phyloP scores from a whole-genome alignment of 2,329 filamentous ascomycete species.

The Curvularia hawaiiensis region DNA sequence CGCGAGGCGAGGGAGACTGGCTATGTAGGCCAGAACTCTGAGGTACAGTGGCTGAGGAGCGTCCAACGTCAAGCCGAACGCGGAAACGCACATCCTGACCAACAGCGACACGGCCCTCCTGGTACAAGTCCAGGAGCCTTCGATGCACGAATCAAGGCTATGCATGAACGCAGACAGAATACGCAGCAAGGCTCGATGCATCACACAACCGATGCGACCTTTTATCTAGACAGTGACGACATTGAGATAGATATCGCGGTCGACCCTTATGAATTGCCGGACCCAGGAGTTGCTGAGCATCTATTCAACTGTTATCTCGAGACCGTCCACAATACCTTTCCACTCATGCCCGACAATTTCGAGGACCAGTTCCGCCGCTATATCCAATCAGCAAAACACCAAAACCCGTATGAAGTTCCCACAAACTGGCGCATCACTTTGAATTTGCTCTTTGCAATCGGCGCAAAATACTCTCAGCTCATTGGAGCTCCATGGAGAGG shows the following conservation, averaged over 20 bases:
- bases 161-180: constrained; percentile 24
- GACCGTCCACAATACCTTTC: constrained; percentile 42
- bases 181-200: constrained; percentile 15
- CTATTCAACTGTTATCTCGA: constrained; percentile 45
- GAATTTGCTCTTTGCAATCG: constrained; percentile 52
- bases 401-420: constrained; percentile 16
- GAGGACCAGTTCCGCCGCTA: constrained; percentile 28
- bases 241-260: constrained; percentile 31
- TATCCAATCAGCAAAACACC: constrained; percentile 8
- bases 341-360: constrained; percentile 37
- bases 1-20: constrained; percentile 40
- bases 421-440: constrained; percentile 45
- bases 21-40: constrained; percentile 43
- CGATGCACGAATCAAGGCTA: constrained; percentile 22
- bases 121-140: constrained; percentile 18
- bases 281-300: constrained; percentile 35
- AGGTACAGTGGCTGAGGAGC: constrained; percentile 42
- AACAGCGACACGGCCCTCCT: constrained; percentile 27
- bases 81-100: constrained; percentile 11
- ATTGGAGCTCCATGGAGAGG: constrained; percentile 34
- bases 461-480: constrained; percentile 46
- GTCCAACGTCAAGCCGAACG: constrained; percentile 31
- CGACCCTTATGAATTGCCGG: constrained; percentile 42
- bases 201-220: constrained; percentile 34
- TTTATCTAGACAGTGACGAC: constrained; percentile 45